Evolutionary conservation across 352 stramenopile genomes (phyloP).

Genomic region (Globisporangium orthogonon): DNA sequence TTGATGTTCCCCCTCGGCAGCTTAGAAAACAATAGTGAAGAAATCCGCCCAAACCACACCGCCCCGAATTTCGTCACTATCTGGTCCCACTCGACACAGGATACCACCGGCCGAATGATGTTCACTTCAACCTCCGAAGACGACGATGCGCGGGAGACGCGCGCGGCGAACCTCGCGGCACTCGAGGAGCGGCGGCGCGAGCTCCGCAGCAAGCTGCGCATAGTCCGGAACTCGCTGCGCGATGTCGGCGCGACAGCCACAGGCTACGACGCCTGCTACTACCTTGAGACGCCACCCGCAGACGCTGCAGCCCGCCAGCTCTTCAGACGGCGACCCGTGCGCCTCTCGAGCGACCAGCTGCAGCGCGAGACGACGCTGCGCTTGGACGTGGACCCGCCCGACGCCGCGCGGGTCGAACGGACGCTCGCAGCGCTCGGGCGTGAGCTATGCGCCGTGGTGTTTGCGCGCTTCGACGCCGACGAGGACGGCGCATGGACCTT

Average conservation of each 20-base stretch:
- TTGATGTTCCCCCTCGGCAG: slow-evolving; percentile 3
- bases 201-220: slow-evolving; percentile 29
- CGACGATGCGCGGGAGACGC: slow-evolving; percentile 1
- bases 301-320: slow-evolving; percentile 16
- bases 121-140: neutral
- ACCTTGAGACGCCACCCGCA: slow-evolving; percentile 23
- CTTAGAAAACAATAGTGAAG: neutral
- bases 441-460: slow-evolving; percentile 45
- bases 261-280: slow-evolving; percentile 50
- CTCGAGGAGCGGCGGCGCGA: slow-evolving; percentile 33
- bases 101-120: too few relatives aligned
- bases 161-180: slow-evolving; percentile 19
- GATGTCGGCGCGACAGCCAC: slow-evolving; percentile 41
- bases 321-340: slow-evolving; percentile 23
- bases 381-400: slow-evolving; percentile 46
- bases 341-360: slow-evolving; percentile 13
- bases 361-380: slow-evolving; percentile 14
- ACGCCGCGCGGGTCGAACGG: slow-evolving; percentile 27
- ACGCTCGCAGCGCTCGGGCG: slow-evolving; percentile 29
- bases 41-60: neutral
- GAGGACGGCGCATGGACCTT: slow-evolving; percentile 46
- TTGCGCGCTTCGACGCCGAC: slow-evolving; percentile 48
- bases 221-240: slow-evolving; percentile 30
- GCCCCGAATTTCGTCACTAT: slow-evolving; percentile 1
- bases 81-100: too few relatives aligned